Base-by-base conservation (phyloP, 2,329 filamentous ascomycete genomes). In the Fusarium domesticum region DNA sequence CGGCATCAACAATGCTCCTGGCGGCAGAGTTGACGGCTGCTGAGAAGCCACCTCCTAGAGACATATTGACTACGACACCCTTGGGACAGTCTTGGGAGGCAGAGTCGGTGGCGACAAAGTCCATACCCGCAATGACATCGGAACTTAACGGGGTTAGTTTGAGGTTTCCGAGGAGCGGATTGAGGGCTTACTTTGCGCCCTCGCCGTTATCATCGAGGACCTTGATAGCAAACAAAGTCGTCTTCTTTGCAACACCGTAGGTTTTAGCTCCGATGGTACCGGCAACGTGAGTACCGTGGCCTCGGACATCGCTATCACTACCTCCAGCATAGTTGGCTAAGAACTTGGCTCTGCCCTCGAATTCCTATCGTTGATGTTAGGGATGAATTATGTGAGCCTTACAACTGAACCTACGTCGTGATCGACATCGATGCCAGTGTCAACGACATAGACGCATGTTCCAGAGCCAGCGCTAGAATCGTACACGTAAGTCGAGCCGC, bases 1-100 rank as follows among this genome's bases (percentile, higher is more conserved):
- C 77, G 0, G 68, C 64, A 6, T 53, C 53, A 51, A 75, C 66
- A 18, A 77, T 67, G 42, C 63, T 64, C 19, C 67, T 67, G 7
- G 78, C 75, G 7, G 77, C 77, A 15, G 58, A 61, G 69, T 81
- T 81, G 51, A 80, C 55, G 10, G 76, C 60, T 2, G 64, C 45
- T 3, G 74, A 75, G 46, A 54, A 64, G 44, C 55, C 39, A 14
- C 77, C 77, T 8, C 78, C 77, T 4, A 82, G 72, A 14, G 75
- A 78, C 77, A 81, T 78, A 66, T 75, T 78, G 55, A 75, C 71
- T 14, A 81, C 76, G 31, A 70, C 64, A 18, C 73, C 72, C 35
- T 64, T 69, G 50, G 66, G 61, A 64, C 71, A 74, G 54, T 50
- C 62, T 47, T 66, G 64, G 3, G 50, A 60, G 42, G 60, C 37